phyloP scores from a whole-genome alignment of 371 early-diverging fungal genomes.

The Actinomucor elegans region DNA sequence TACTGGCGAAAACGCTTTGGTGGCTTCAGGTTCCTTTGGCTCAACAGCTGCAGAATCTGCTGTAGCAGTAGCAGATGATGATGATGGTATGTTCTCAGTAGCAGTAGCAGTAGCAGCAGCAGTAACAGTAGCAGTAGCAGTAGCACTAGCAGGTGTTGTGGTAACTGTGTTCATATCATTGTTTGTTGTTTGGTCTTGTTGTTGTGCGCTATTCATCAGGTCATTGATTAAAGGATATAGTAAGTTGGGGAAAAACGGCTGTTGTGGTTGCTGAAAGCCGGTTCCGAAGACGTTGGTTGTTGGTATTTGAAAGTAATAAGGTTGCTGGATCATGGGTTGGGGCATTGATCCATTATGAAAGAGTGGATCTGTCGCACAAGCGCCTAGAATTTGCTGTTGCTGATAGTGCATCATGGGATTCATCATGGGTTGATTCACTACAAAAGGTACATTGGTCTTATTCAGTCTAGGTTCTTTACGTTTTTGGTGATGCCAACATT shows the following conservation, averaged over 20 bases:
- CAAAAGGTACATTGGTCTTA: background rate
- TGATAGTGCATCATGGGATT: constrained; percentile 2
- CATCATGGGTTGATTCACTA: background rate
- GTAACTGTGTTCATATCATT: too few relatives aligned
- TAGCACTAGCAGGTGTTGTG: too few relatives aligned
- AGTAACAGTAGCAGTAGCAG: background rate
- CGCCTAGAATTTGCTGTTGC: constrained; percentile 7
- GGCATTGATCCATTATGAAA: background rate
- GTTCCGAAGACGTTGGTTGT: background rate
- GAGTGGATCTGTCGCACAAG: constrained; percentile 2
- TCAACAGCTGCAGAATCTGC: too few relatives aligned
- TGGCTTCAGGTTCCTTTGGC: too few relatives aligned
- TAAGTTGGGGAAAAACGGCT: background rate
- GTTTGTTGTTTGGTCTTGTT: background rate
- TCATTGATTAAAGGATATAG: background rate
- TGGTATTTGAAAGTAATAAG: constrained; percentile 1
- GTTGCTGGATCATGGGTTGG: constrained; percentile 10
- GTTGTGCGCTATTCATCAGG: background rate
- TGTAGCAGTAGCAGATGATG: too few relatives aligned
- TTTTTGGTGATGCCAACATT: background rate
- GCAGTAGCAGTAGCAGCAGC: background rate
- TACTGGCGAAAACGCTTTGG: background rate
- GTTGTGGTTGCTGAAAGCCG: background rate
- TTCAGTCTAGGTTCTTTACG: background rate
- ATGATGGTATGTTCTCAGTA: background rate